Evolutionary conservation across 2,329 filamentous ascomycete genomes (phyloP).

Genomic region (Fusarium newnesense): DNA sequence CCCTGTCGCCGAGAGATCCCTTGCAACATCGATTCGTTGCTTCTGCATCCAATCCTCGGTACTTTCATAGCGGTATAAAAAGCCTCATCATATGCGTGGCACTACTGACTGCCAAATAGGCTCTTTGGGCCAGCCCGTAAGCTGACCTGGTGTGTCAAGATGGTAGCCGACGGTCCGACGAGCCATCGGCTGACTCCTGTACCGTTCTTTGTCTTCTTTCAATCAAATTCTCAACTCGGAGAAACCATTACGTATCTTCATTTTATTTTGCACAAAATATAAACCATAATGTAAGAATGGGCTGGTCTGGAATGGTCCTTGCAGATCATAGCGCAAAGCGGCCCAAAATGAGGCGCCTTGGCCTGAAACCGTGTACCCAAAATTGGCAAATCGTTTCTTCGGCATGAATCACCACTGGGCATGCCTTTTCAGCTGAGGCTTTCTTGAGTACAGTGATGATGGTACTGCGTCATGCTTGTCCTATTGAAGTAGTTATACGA

Average conservation of each 20-base stretch:
- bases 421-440: not conserved
- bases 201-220: not conserved
- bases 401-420: not conserved
- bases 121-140: not conserved
- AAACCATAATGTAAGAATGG: not conserved
- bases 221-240: fast-evolving
- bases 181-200: not conserved
- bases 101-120: fast-evolving
- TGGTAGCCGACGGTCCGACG: not conserved
- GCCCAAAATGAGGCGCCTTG: not conserved
- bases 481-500: slow-evolving; percentile 23
- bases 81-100: fast-evolving
- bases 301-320: slow-evolving; percentile 9
- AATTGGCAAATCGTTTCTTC: not conserved
- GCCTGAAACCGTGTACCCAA: slow-evolving; percentile 15
- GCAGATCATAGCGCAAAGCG: slow-evolving; percentile 7
- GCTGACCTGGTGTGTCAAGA: not conserved
- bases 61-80: too few species aligned
- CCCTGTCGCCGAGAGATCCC: fast-evolving
- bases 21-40: too few species aligned
- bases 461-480: slow-evolving; percentile 12
- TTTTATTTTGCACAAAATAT: fast-evolving
- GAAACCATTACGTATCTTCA: not conserved
- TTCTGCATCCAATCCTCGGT: not conserved
- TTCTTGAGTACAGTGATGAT: not conserved